Evolutionary conservation across 768 basidiomycete species (phyloP).

Genomic region (Trametes sanguinea): DNA sequence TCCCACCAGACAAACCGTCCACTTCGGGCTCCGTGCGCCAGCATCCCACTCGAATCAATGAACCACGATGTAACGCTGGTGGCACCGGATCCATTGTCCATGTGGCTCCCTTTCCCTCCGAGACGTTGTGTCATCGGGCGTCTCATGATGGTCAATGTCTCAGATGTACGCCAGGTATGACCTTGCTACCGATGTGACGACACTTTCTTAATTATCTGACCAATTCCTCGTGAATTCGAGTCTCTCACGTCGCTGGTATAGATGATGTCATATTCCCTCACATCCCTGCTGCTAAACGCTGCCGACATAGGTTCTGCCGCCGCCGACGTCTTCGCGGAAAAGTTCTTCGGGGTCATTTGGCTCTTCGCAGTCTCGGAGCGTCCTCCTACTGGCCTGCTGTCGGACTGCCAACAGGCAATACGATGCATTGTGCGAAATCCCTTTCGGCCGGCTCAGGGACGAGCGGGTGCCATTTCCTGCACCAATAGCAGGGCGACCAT

Average conservation of each 20-base stretch:
- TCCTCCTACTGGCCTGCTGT: neutral
- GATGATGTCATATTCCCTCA: slow-evolving; percentile 2
- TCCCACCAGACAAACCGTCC: too few relatives aligned
- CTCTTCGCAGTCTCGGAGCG: neutral
- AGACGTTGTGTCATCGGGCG: too few relatives aligned
- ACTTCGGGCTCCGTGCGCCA: too few relatives aligned
- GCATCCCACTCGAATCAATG: too few relatives aligned
- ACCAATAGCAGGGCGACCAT: neutral
- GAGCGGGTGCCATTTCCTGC: neutral
- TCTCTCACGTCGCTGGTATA: neutral
- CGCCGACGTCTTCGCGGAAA: neutral
- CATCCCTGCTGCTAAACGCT: neutral
- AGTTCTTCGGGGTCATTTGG: neutral
- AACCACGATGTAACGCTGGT: too few relatives aligned
- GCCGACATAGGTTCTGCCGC: neutral
- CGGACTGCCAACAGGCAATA: neutral
- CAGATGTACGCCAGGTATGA: too few relatives aligned
- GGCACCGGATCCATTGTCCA: too few relatives aligned
- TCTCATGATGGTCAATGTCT: too few relatives aligned
- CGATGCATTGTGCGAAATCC: neutral
- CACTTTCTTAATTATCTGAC: too few relatives aligned
- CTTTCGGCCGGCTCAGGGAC: neutral
- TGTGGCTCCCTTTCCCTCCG: too few relatives aligned
- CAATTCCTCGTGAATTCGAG: too few relatives aligned
- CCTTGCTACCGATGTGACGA: too few relatives aligned